These are phyloP conservation scores for Salix arbutifolia DNA, from an alignment of 345 rosid genomes.

Conservation along the genomic window DNA sequence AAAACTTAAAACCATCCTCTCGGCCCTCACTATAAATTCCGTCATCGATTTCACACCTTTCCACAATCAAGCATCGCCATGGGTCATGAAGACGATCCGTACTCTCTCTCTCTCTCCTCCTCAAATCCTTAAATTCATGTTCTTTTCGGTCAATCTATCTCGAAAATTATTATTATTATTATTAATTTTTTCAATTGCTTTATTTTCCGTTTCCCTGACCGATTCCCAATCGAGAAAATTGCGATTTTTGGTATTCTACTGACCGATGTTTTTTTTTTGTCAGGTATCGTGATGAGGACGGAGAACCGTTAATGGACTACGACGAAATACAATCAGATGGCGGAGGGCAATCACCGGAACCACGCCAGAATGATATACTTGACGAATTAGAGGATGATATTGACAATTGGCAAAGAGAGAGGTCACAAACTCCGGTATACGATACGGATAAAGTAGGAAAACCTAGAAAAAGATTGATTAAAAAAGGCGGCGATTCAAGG, in stretches of 20 bases:
- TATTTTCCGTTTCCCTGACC: neutral
- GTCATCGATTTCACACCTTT: neutral
- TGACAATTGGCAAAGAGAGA: conserved; percentile 50
- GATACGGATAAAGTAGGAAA: conserved; percentile 59
- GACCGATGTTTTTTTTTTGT: neutral
- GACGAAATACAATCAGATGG: conserved; percentile 67
- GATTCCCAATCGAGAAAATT: neutral
- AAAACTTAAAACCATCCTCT: neutral
- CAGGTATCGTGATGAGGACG: conserved; percentile 90
- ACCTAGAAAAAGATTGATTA: conserved; percentile 81
- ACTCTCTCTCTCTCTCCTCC: conserved; percentile 8
- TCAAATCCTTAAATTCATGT: neutral
- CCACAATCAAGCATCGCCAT: conserved; percentile 16
- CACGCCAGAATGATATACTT: conserved; percentile 36
- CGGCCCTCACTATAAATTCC: neutral
- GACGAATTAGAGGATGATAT: conserved; percentile 58
- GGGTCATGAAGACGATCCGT: conserved; percentile 83
- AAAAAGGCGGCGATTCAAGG: conserved; percentile 46
- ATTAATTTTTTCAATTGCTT: neutral
- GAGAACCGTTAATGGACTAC: conserved; percentile 91
- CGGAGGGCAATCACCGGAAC: conserved; percentile 58
- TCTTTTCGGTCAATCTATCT: neutral
- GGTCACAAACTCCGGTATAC: conserved; percentile 62
- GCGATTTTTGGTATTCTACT: neutral
- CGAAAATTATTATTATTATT: neutral